phyloP scores from a whole-genome alignment of 2,329 filamentous ascomycete genomes.

The Chrysosporium keratinophilum region DNA sequence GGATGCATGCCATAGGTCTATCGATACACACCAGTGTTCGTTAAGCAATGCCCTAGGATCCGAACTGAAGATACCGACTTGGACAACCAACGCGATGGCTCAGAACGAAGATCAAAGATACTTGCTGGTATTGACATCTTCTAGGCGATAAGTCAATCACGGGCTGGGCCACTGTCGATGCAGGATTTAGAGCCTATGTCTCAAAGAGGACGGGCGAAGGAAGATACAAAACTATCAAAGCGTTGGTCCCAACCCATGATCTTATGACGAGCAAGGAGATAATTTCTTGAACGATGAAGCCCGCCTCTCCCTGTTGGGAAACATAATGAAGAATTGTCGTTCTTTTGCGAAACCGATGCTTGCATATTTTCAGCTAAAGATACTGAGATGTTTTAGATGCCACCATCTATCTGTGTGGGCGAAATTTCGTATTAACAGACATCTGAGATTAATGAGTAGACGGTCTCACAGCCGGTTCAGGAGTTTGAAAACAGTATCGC shows the following conservation, averaged over 20 bases:
- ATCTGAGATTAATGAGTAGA: too few relatives aligned
- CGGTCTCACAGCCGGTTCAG: too few relatives aligned
- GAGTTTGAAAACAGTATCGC: too few relatives aligned
- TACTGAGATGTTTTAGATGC: too few relatives aligned
- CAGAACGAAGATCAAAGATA: neutral
- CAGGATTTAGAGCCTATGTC: constrained; percentile 1
- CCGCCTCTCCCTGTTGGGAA: too few relatives aligned
- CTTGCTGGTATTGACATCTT: neutral
- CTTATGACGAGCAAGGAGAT: constrained; percentile 2
- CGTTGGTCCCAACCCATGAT: constrained; percentile 2
- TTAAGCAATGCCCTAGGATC: neutral
- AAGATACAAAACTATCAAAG: neutral
- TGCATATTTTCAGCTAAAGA: too few relatives aligned
- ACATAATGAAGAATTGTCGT: too few relatives aligned
- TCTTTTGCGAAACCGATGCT: too few relatives aligned
- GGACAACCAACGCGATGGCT: constrained; percentile 3
- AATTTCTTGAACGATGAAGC: neutral
- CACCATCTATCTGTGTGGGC: too few relatives aligned
- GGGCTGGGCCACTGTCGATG: constrained; percentile 3
- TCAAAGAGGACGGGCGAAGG: neutral
- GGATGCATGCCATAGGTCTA: neutral
- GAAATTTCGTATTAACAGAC: too few relatives aligned
- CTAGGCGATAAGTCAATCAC: constrained; percentile 6
- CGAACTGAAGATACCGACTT: constrained; percentile 8
- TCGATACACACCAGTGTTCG: neutral